phyloP scores from a whole-genome alignment of 164 flowering plant genomes.

The Nymphaea thermarum region DNA sequence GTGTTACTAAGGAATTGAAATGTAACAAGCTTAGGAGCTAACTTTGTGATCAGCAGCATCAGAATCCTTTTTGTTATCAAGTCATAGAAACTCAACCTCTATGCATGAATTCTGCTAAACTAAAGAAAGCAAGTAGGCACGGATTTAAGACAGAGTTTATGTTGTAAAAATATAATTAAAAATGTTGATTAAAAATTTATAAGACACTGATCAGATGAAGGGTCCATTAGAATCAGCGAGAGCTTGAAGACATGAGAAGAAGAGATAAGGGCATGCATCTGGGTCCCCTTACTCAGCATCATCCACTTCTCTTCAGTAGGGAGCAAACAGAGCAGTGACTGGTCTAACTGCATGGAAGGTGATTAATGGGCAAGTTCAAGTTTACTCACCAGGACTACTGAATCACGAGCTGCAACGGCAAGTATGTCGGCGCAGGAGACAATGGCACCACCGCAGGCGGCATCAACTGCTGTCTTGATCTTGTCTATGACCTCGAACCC shows the following conservation, averaged over 20 bases:
- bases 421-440: conserved; percentile 39
- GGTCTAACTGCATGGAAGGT: not conserved
- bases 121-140: too few species aligned
- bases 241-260: too few species aligned
- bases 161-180: too few species aligned
- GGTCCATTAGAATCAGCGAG: too few species aligned
- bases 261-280: not conserved
- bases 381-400: conserved; percentile 19
- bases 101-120: too few species aligned
- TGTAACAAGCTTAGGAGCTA: not conserved
- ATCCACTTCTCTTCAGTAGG: not conserved
- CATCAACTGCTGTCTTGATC: conserved; percentile 30
- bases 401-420: conserved; percentile 36
- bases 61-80: too few species aligned
- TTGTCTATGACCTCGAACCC: conserved; percentile 39
- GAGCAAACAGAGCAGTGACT: not conserved
- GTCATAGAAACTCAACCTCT: too few species aligned
- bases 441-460: conserved; percentile 23
- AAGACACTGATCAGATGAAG: too few species aligned
- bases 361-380: not conserved
- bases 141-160: too few species aligned
- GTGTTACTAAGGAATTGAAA: not conserved
- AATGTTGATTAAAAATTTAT: too few species aligned
- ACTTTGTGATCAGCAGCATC: too few species aligned
- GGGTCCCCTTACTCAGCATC: not conserved